Evolutionary conservation across 1,284 basidiomycete species (phyloP).

Genomic region (Naganishia sp.): DNA sequence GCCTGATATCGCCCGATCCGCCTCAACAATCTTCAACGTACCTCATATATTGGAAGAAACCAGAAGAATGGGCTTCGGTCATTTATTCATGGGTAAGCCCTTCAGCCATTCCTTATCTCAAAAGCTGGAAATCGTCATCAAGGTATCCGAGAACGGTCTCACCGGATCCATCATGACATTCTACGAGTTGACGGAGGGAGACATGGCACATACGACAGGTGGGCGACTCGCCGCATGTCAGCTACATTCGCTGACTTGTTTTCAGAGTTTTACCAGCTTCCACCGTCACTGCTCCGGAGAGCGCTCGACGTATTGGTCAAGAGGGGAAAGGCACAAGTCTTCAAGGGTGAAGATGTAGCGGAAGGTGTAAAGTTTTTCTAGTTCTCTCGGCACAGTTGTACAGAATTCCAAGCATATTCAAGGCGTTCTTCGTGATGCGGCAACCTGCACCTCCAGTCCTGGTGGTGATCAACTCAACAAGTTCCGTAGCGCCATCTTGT

Average conservation of each 20-base stretch:
- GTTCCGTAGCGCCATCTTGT: slow-evolving; percentile 16
- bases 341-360: slow-evolving; percentile 55
- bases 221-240: slow-evolving; percentile 18
- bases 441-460: too few species aligned
- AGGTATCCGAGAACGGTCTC: slow-evolving; percentile 58
- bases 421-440: too few species aligned
- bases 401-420: neutral
- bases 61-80: slow-evolving; percentile 58
- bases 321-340: slow-evolving; percentile 58
- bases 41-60: slow-evolving; percentile 58
- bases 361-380: slow-evolving; percentile 59
- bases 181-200: slow-evolving; percentile 59
- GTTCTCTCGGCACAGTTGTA: neutral
- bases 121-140: neutral
- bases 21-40: slow-evolving; percentile 49
- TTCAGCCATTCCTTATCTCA: neutral
- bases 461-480: neutral
- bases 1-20: slow-evolving; percentile 48
- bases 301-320: slow-evolving; percentile 57
- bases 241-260: neutral
- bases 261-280: slow-evolving; percentile 57
- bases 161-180: slow-evolving; percentile 59
- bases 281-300: slow-evolving; percentile 52
- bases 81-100: slow-evolving; percentile 58
- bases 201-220: slow-evolving; percentile 53